These are phyloP conservation scores for Apiotrichum laibachii DNA, from an alignment of 1,284 basidiomycete species.

Conservation along the genomic window DNA sequence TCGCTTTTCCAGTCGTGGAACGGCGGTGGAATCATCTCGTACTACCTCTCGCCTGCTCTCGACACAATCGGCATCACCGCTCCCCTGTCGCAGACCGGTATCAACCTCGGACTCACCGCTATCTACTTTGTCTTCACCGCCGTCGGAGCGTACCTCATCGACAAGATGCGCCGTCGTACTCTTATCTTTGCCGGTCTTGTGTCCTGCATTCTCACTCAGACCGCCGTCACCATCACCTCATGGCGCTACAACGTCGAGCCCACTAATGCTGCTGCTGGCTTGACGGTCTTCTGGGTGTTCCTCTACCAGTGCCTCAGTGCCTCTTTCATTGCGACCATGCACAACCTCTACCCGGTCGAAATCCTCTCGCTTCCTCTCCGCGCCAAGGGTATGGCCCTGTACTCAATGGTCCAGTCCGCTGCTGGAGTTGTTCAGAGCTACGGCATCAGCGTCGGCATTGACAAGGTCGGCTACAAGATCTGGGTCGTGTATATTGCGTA, in stretches of 20 bases:
- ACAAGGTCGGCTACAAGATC: conserved; percentile 37
- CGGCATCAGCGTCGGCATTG: conserved; percentile 29
- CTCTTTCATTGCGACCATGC: conserved; percentile 15
- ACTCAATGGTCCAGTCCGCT: conserved; percentile 14
- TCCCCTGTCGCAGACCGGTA: conserved; percentile 16
- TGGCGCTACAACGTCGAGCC: conserved; percentile 23
- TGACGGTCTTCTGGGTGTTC: conserved; percentile 23
- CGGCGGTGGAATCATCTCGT: conserved; percentile 51
- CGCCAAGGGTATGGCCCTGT: conserved; percentile 54
- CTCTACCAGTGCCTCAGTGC: conserved; percentile 1
- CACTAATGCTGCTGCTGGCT: conserved; percentile 27
- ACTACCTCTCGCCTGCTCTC: conserved; percentile 27
- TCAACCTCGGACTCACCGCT: conserved; percentile 29
- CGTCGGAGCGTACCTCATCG: conserved; percentile 24
- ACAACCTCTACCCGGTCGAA: conserved; percentile 57
- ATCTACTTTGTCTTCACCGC: conserved; percentile 29
- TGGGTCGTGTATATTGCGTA: conserved; percentile 57
- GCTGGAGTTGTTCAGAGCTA: conserved; percentile 25
- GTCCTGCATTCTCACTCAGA: conserved; percentile 12
- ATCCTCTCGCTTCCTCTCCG: conserved; percentile 56
- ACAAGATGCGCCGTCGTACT: conserved; percentile 27
- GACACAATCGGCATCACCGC: conserved; percentile 23
- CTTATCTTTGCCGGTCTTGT: conserved; percentile 26
- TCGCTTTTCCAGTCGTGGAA: conserved; percentile 57
- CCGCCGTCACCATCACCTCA: conserved; percentile 17